Evolutionary conservation across 73 alveolate species (phyloP).

Genomic region (Tetrahymena malaccensis): DNA sequence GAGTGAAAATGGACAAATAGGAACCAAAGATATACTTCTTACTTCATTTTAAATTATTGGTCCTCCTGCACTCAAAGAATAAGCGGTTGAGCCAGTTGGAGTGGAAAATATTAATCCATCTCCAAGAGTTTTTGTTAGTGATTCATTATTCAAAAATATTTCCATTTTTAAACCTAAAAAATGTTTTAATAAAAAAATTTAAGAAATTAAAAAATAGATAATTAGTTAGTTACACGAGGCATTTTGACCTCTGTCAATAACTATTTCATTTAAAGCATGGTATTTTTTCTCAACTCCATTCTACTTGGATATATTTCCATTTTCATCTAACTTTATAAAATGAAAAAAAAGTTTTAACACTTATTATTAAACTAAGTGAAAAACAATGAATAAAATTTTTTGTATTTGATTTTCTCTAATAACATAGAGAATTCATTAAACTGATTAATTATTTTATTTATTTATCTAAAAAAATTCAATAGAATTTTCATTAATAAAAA

Average conservation of each 20-base stretch:
- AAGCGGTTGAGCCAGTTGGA: slow-evolving; percentile 96
- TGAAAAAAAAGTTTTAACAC: no score
- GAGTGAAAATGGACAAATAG: slow-evolving; percentile 87
- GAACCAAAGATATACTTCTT: slow-evolving; percentile 65
- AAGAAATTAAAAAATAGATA: background rate
- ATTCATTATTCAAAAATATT: slow-evolving; percentile 12
- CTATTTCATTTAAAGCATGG: background rate
- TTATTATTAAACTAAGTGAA: no score
- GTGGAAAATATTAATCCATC: slow-evolving; percentile 85
- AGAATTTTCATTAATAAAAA: no score
- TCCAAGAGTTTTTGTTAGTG: slow-evolving; percentile 44
- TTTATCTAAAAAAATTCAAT: no score
- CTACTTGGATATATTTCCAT: background rate
- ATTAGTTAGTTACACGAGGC: background rate
- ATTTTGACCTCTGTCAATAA: background rate
- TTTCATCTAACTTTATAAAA: background rate
- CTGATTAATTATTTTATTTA: no score
- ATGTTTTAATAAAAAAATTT: background rate
- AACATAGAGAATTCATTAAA: no score
- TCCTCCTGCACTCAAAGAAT: slow-evolving; percentile 91
- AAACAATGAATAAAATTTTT: no score
- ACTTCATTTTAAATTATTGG: slow-evolving; percentile 82
- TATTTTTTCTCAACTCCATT: background rate
- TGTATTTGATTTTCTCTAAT: no score
- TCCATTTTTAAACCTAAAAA: slow-evolving; percentile 9